Conservation (phyloP, 495 filamentous ascomycete species). For the Penicillium salamii region DNA sequence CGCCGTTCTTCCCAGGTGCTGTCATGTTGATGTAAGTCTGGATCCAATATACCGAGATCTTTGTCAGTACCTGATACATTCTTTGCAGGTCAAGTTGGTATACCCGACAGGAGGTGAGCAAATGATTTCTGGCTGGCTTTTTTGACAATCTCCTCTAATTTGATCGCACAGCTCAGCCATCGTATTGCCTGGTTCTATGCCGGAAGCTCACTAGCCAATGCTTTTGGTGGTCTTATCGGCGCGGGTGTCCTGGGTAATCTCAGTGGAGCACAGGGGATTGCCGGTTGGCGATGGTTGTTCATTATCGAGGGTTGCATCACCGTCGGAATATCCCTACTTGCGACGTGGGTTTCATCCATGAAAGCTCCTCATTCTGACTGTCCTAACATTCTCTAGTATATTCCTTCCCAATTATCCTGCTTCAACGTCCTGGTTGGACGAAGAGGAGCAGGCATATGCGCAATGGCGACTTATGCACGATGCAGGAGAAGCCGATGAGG, state of each 20-base stretch:
- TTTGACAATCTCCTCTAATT: neutral
- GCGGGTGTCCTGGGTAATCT: slow-evolving; percentile 45
- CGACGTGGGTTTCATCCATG: slow-evolving; percentile 14
- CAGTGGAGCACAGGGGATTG: slow-evolving; percentile 50
- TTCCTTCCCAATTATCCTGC: slow-evolving; percentile 77
- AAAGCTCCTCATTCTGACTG: neutral
- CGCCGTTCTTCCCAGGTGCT: slow-evolving; percentile 48
- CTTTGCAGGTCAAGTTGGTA: slow-evolving; percentile 44
- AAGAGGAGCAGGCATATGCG: slow-evolving; percentile 65
- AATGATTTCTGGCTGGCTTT: neutral
- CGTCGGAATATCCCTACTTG: slow-evolving; percentile 22
- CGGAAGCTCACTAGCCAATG: slow-evolving; percentile 59
- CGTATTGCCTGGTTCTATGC: slow-evolving; percentile 61
- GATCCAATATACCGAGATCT: neutral
- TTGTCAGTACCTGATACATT: neutral
- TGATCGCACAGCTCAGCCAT: slow-evolving; percentile 20
- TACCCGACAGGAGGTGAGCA: slow-evolving; percentile 44
- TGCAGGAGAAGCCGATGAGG: slow-evolving; percentile 67
- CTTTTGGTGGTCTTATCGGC: slow-evolving; percentile 62
- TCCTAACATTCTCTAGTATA: slow-evolving; percentile 46
- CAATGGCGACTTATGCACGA: slow-evolving; percentile 72
- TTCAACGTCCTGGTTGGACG: slow-evolving; percentile 69
- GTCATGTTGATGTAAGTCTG: slow-evolving; percentile 33
- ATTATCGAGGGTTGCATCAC: slow-evolving; percentile 66
- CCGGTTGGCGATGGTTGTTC: slow-evolving; percentile 69